Evolutionary conservation across 768 basidiomycete genomes (phyloP).

Genomic region (Calvatia gigantea): DNA sequence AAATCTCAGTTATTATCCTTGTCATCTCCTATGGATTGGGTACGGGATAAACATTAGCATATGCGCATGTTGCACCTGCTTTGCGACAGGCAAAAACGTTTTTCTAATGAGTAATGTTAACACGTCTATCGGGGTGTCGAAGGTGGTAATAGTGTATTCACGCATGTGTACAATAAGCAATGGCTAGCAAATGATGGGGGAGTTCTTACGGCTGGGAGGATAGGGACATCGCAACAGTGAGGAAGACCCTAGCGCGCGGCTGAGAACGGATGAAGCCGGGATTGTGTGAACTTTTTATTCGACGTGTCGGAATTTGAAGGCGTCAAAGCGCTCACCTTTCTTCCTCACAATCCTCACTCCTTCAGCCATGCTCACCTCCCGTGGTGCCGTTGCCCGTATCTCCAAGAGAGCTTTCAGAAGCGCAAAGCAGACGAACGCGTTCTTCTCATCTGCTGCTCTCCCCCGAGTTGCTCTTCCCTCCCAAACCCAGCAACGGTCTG

Average conservation of each 20-base stretch:
- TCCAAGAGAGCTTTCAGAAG: slow-evolving; percentile 79
- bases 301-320: slow-evolving; percentile 40
- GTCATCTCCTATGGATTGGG: slow-evolving; percentile 17
- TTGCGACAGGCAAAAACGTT: background rate
- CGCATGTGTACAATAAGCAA: too few species aligned
- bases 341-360: slow-evolving; percentile 24
- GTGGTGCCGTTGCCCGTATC: slow-evolving; percentile 83
- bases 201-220: background rate
- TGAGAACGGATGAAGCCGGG: slow-evolving; percentile 40
- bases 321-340: slow-evolving; percentile 19
- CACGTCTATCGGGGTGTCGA: background rate
- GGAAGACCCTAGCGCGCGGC: slow-evolving; percentile 8
- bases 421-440: slow-evolving; percentile 72
- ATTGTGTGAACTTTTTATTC: slow-evolving; percentile 46
- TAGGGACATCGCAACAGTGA: background rate
- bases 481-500: slow-evolving; percentile 39
- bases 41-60: slow-evolving; percentile 19
- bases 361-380: slow-evolving; percentile 78
- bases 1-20: background rate
- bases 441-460: slow-evolving; percentile 75
- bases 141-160: too few species aligned
- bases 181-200: background rate
- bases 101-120: slow-evolving; percentile 1
- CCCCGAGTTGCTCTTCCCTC: slow-evolving; percentile 49
- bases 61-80: slow-evolving; percentile 11